Evolutionary conservation across 352 stramenopile species (phyloP).

Genomic region (Phytopythium litorale): DNA sequence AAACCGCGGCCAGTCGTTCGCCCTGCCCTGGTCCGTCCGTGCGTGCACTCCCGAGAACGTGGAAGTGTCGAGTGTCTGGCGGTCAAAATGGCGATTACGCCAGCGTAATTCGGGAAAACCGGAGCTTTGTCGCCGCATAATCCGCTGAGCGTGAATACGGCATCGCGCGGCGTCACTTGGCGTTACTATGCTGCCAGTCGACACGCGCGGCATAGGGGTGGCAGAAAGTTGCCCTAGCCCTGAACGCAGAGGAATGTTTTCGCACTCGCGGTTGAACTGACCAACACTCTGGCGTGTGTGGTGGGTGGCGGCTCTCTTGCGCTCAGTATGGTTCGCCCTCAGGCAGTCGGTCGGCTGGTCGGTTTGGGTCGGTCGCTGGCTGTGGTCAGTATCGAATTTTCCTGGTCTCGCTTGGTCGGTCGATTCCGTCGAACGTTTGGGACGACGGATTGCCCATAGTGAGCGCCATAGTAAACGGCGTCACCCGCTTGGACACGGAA

Average conservation of each 20-base stretch:
- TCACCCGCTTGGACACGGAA: neutral
- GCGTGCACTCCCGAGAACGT: neutral
- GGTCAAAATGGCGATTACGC: neutral
- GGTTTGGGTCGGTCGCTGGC: neutral
- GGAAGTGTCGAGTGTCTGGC: neutral
- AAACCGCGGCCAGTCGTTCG: neutral
- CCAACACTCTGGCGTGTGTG: constrained; percentile 3
- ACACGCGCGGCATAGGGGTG: neutral
- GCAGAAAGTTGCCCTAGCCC: neutral
- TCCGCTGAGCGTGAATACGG: neutral
- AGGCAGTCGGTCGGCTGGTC: neutral
- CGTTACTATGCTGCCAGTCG: neutral
- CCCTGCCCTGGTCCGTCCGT: neutral
- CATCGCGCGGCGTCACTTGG: neutral
- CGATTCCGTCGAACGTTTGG: neutral
- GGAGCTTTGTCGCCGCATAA: neutral
- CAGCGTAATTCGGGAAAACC: neutral
- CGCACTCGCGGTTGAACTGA: constrained; percentile 3
- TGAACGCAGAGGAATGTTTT: neutral
- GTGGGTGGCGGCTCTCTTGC: neutral
- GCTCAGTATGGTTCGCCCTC: too few relatives aligned
- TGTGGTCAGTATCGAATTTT: constrained; percentile 10
- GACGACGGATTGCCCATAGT: neutral
- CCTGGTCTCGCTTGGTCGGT: neutral
- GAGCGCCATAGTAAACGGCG: too few relatives aligned